Percentiles rank a stretch among this genome's conserved stretches.
These are phyloP conservation scores for Aspergillus transmontanensis DNA, from an alignment of 2,329 filamentous ascomycete species.

Conservation along the genomic window DNA sequence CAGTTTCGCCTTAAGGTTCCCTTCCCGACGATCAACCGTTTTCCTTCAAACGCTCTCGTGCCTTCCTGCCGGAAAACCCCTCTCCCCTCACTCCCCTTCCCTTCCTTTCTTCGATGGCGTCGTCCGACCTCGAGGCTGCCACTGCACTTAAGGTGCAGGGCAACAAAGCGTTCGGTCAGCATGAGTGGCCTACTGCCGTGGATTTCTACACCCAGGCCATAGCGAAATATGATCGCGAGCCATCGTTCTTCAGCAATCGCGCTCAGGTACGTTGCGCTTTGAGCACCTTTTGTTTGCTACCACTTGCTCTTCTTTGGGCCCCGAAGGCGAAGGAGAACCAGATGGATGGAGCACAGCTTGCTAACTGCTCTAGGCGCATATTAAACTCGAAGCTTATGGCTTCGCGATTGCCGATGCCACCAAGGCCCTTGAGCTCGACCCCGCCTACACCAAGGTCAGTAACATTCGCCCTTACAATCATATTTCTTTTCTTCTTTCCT, in stretches of 20 bases:
- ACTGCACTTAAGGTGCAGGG: slow-evolving; percentile 87
- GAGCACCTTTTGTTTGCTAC: background rate
- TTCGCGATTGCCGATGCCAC: slow-evolving; percentile 89
- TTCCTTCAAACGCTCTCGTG: slow-evolving; percentile 11
- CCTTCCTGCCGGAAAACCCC: slow-evolving; percentile 20
- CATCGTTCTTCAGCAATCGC: slow-evolving; percentile 90
- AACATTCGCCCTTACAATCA: background rate
- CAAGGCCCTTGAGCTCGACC: slow-evolving; percentile 86
- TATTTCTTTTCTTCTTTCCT: background rate
- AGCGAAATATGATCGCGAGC: slow-evolving; percentile 76
- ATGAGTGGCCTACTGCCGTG: slow-evolving; percentile 83
- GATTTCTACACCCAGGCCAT: slow-evolving; percentile 88
- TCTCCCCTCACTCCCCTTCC: slow-evolving; percentile 18
- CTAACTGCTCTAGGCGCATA: slow-evolving; percentile 67
- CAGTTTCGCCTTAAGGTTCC: background rate
- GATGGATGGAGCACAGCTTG: background rate
- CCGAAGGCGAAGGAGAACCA: background rate
- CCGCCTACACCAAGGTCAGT: slow-evolving; percentile 80
- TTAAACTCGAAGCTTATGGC: slow-evolving; percentile 93
- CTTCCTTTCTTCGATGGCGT: slow-evolving; percentile 37
- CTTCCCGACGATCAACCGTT: background rate
- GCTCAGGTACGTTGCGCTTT: slow-evolving; percentile 70
- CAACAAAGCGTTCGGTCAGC: slow-evolving; percentile 86
- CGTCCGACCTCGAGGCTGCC: slow-evolving; percentile 64
- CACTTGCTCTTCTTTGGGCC: background rate